Evolutionary conservation across 2,329 filamentous ascomycete species (phyloP), one percentile per base, ranked within the genome.

Genomic region (Chaetomiaceae sp.): DNA sequence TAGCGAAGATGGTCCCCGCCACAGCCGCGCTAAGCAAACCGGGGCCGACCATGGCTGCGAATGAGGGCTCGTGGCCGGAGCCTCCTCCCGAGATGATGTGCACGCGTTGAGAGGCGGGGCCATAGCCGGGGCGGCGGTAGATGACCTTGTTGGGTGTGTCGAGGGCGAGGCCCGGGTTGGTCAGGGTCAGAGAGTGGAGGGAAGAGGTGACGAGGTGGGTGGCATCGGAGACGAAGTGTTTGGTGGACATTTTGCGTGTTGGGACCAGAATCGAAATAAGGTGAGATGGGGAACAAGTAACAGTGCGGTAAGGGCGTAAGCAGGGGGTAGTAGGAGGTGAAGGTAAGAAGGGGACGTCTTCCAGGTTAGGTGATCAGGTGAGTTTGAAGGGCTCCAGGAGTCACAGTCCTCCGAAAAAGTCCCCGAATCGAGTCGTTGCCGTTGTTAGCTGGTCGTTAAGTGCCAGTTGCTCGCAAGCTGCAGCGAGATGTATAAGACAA

Each of bases 181-280:
- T 90, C 55, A 87, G 73, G 19, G 89, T 92, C 30, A 93, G 76
- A 56, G 86, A 83, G 61, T 83, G 78, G 17, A 96, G 82, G 39
- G 91, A 87, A 37, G 82, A 76, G 65, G 81, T 77, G 66, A 96
- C 89, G 45, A 96, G 81, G 63, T 86, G 78, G 47, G 83, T 81
- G 37, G 90, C 83, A 66, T 95, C 87, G 68, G 89, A 83, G 74
- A 96, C 82, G 75, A 96, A 96, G 73, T 96, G 91, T 74, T 93
- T 95, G 54, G 75, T 66, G 27, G 81, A 81, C 73, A 75, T 75
- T 48, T 45, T 37, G 44, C 14, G 12, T 17, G 27, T 12, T 27
- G 19, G 25, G 17, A 13, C 3, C n/a, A 7, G 25, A 10, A 27
- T n/a, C n/a, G n/a, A n/a, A n/a, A n/a, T n/a, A n/a, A n/a, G n/a